Evolutionary conservation across 2,329 filamentous ascomycete species (phyloP).

Genomic region (Bipolaris sorokiniana): DNA sequence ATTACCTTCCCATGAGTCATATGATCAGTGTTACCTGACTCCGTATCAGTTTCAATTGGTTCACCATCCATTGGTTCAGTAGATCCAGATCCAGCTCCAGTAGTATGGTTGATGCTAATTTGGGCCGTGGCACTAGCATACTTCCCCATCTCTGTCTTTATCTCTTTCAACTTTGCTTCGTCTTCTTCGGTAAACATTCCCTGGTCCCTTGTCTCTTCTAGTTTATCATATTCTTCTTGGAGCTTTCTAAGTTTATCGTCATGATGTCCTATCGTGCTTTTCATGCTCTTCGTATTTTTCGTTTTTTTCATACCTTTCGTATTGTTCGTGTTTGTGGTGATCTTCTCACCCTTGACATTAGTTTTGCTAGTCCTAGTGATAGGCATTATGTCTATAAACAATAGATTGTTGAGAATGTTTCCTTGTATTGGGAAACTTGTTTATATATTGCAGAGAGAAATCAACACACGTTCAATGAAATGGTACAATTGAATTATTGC

Average conservation of each 20-base stretch:
- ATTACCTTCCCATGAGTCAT: neutral
- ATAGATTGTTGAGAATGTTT: too few relatives aligned
- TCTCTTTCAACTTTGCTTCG: neutral
- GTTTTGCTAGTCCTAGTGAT: too few relatives aligned
- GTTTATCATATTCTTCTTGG: constrained; percentile 6
- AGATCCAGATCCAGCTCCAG: neutral
- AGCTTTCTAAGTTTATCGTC: constrained; percentile 3
- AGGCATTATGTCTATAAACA: too few relatives aligned
- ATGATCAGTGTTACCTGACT: too few relatives aligned
- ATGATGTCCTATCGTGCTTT: neutral
- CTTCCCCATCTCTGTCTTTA: neutral
- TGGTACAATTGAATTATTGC: too few relatives aligned
- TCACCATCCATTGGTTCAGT: neutral
- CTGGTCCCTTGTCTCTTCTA: neutral
- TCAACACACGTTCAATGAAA: too few relatives aligned
- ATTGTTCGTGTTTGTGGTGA: too few relatives aligned
- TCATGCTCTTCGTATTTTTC: neutral
- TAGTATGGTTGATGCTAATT: neutral
- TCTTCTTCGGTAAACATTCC: constrained; percentile 1
- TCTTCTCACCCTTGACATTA: too few relatives aligned
- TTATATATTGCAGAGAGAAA: neutral
- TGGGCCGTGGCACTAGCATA: constrained; percentile 1
- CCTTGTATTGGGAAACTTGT: too few relatives aligned
- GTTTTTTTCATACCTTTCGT: neutral
- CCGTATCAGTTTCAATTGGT: neutral